phyloP scores from a whole-genome alignment of 164 flowering plant species.

The Protea cynaroides region DNA sequence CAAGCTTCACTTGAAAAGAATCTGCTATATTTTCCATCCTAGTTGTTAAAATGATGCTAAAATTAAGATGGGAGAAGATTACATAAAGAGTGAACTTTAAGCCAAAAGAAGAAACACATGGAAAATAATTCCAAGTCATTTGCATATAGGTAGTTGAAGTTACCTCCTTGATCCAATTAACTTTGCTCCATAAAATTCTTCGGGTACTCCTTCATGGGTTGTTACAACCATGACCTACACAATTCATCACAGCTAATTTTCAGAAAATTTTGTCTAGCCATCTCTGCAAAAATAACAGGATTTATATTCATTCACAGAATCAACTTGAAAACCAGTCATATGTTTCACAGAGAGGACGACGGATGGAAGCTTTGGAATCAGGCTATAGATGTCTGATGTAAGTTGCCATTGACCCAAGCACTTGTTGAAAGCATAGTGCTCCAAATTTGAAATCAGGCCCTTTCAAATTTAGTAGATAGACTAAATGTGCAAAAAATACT shows the following conservation, averaged over 20 bases:
- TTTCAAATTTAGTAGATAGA: no score
- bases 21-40: no score
- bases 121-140: not conserved
- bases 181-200: slow-evolving; percentile 94
- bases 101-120: not conserved
- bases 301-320: not conserved
- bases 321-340: not conserved
- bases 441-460: no score
- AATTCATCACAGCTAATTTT: slow-evolving; percentile 11
- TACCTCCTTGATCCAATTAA: slow-evolving; percentile 88
- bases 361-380: no score
- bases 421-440: not conserved
- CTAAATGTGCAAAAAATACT: no score
- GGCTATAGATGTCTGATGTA: not conserved
- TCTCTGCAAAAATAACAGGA: not conserved
- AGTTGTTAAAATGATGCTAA: not conserved
- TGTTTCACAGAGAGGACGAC: no score
- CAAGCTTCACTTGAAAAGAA: no score
- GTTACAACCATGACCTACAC: slow-evolving; percentile 94
- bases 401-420: not conserved
- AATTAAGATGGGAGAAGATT: not conserved
- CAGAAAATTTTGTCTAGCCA: not conserved
- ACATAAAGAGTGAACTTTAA: not conserved
- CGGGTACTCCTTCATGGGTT: slow-evolving; percentile 95
- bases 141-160: slow-evolving; percentile 3